Conservation (phyloP, 495 filamentous ascomycete genomes). For the Copromyces sp. region DNA sequence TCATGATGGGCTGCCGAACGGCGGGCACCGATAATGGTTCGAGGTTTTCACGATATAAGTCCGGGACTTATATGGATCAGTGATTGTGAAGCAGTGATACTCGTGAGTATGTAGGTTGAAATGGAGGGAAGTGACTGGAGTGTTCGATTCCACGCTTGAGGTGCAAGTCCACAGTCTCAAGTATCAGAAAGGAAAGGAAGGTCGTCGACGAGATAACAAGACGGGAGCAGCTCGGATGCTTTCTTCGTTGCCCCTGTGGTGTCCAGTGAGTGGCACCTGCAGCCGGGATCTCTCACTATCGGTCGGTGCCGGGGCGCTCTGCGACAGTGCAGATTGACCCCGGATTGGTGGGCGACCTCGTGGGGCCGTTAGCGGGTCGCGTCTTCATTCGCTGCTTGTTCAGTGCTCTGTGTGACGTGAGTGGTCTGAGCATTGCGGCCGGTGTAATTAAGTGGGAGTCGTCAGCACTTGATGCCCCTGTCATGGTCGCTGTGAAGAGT, state of each 20-base stretch:
- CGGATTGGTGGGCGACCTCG: neutral
- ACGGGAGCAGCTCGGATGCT: neutral
- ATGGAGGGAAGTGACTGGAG: neutral
- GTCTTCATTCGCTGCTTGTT: neutral
- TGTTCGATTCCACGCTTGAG: neutral
- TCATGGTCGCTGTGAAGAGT: neutral
- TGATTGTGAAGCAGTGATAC: neutral
- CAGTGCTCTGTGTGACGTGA: neutral
- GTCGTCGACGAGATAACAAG: neutral
- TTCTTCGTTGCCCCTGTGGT: neutral
- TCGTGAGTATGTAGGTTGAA: neutral
- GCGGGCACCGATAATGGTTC: neutral
- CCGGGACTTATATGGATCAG: neutral
- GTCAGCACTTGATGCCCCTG: neutral
- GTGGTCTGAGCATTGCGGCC: neutral
- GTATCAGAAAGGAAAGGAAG: neutral
- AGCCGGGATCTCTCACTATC: neutral
- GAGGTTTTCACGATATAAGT: neutral
- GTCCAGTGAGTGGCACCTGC: neutral
- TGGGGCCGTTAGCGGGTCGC: neutral
- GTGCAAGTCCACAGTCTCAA: neutral
- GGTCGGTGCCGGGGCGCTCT: neutral
- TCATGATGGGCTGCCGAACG: conserved; percentile 7
- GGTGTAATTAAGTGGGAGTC: neutral
- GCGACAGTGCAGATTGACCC: neutral